A percentile compares a stretch with the other conserved stretches of the same genome.
These are phyloP conservation scores for Viola pubescens DNA, from an alignment of 441 rosid genomes.

Conservation along the genomic window DNA sequence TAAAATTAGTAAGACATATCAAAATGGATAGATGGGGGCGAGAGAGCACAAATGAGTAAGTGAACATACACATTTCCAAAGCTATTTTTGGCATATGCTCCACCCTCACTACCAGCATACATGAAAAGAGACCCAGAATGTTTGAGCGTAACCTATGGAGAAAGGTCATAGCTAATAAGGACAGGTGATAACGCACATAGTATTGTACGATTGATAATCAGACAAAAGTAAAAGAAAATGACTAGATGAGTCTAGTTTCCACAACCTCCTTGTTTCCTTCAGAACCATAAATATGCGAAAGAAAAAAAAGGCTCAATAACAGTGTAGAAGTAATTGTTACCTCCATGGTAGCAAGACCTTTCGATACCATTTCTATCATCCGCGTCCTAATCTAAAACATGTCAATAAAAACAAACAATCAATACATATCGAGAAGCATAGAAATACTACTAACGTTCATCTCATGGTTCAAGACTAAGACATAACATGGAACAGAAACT, in stretches of 20 bases:
- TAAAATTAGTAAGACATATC: background rate
- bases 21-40: background rate
- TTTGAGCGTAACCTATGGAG: slow-evolving; percentile 75
- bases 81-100: slow-evolving; percentile 99
- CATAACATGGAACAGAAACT: background rate
- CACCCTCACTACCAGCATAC: slow-evolving; percentile 86
- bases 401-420: slow-evolving; percentile 3
- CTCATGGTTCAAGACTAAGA: background rate
- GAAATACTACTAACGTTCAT: background rate
- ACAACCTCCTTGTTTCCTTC: background rate
- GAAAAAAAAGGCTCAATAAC: background rate
- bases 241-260: background rate
- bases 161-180: slow-evolving; percentile 15
- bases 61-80: slow-evolving; percentile 75
- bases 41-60: background rate
- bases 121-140: slow-evolving; percentile 98
- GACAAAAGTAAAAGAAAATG: background rate
- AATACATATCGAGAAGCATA: background rate
- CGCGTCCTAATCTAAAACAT: slow-evolving; percentile 58
- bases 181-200: too few species aligned
- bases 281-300: background rate
- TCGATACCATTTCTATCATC: slow-evolving; percentile 87
- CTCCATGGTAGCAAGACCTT: slow-evolving; percentile 75
- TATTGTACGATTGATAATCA: background rate
- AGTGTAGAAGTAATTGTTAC: slow-evolving; percentile 26